Percentiles rank a stretch among this genome's conserved stretches.
These are phyloP conservation scores for Biscutella auriculata DNA, from an alignment of 441 rosid genomes.

Conservation along the genomic window DNA sequence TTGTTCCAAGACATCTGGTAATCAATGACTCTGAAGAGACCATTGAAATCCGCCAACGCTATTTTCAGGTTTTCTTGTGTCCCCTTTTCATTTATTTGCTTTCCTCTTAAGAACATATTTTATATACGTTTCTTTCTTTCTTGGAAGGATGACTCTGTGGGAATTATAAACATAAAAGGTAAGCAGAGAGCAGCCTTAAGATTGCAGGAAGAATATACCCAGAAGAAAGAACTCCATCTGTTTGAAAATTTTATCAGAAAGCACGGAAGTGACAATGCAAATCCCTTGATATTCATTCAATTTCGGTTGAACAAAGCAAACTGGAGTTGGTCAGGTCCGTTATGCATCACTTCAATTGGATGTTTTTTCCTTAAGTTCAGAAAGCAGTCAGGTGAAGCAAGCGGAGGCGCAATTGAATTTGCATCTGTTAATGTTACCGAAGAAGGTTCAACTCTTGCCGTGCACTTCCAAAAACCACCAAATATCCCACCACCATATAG, in stretches of 20 bases:
- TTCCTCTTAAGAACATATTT: constrained; percentile 8
- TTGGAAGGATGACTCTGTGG: constrained; percentile 58
- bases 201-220: constrained; percentile 45
- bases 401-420: constrained; percentile 36
- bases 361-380: constrained; percentile 80
- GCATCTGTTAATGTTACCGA: constrained; percentile 74
- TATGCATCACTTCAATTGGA: constrained; percentile 83
- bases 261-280: constrained; percentile 54
- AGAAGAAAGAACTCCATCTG: constrained; percentile 50
- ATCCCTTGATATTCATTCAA: constrained; percentile 49
- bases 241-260: constrained; percentile 78
- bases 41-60: constrained; percentile 63
- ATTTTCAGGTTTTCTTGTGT: constrained; percentile 55
- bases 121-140: constrained; percentile 17
- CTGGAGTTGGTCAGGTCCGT: constrained; percentile 85
- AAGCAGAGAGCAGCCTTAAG: constrained; percentile 42
- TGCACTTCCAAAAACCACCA: constrained; percentile 78
- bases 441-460: constrained; percentile 74
- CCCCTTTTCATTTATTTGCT: background rate
- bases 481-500: constrained; percentile 64
- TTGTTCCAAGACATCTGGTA: constrained; percentile 72
- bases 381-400: constrained; percentile 44
- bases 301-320: constrained; percentile 51
- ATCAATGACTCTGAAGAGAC: constrained; percentile 60
- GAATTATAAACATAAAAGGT: constrained; percentile 36